Evolutionary conservation across 2,329 filamentous ascomycete species (phyloP).

Genomic region (Blumeria hordei): DNA sequence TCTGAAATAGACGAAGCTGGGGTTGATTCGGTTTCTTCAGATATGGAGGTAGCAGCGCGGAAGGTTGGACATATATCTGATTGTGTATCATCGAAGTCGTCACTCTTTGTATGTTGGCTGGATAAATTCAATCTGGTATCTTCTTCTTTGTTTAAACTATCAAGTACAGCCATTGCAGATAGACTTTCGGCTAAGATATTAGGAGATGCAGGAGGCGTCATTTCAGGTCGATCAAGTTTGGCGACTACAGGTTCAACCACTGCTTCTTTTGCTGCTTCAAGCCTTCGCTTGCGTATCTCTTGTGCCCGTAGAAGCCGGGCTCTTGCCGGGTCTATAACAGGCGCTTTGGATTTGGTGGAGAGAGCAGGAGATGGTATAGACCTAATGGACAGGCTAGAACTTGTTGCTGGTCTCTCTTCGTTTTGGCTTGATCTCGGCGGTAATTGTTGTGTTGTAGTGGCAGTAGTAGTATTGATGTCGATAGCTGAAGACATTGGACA

Average conservation of each 20-base stretch:
- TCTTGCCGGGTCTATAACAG: constrained; percentile 65
- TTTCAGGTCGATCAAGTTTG: neutral
- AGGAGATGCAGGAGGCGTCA: constrained; percentile 1
- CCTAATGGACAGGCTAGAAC: constrained; percentile 10
- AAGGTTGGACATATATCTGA: constrained; percentile 34
- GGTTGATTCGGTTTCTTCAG: constrained; percentile 33
- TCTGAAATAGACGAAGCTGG: constrained; percentile 40
- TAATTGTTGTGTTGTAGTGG: neutral
- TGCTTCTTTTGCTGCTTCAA: constrained; percentile 15
- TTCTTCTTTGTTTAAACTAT: constrained; percentile 21
- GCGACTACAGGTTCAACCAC: neutral
- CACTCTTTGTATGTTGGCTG: constrained; percentile 16
- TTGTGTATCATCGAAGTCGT: constrained; percentile 17
- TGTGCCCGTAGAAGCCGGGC: constrained; percentile 82
- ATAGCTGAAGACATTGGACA: constrained; percentile 6
- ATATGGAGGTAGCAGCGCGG: constrained; percentile 22
- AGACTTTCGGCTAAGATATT: constrained; percentile 7
- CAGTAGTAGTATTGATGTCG: constrained; percentile 7
- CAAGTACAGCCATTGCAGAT: constrained; percentile 9
- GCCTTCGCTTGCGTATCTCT: constrained; percentile 68
- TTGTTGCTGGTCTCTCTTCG: constrained; percentile 14
- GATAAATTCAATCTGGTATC: constrained; percentile 29
- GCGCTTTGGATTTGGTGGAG: constrained; percentile 13
- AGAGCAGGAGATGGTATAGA: constrained; percentile 7
- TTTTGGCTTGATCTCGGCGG: constrained; percentile 11